Conservation (phyloP, 352 stramenopile genomes). For the Halophytophthora polymorphica region DNA sequence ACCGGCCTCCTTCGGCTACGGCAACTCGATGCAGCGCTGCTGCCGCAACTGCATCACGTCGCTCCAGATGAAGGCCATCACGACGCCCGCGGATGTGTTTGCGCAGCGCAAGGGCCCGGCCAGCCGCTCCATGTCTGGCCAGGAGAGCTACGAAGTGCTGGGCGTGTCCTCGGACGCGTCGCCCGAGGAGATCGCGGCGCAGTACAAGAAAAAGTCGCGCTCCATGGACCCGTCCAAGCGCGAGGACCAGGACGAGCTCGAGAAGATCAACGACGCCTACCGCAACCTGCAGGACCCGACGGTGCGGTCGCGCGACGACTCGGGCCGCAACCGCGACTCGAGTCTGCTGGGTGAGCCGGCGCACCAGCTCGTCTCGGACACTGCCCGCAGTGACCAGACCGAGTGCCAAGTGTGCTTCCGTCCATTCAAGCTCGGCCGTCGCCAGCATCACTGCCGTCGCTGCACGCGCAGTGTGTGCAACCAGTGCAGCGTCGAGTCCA, state of each 20-base stretch:
- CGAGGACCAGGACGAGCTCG: slow-evolving; percentile 64
- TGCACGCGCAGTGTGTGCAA: slow-evolving; percentile 85
- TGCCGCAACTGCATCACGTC: slow-evolving; percentile 81
- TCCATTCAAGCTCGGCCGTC: slow-evolving; percentile 80
- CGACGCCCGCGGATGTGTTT: slow-evolving; percentile 82
- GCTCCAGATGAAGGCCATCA: slow-evolving; percentile 85
- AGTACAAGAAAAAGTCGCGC: slow-evolving; percentile 73
- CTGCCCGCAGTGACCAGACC: slow-evolving; percentile 78
- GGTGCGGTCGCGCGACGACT: slow-evolving; percentile 54
- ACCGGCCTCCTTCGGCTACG: slow-evolving; percentile 78
- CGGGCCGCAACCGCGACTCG: slow-evolving; percentile 56
- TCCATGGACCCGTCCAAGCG: slow-evolving; percentile 59
- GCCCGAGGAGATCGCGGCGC: slow-evolving; percentile 68
- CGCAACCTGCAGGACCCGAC: slow-evolving; percentile 66
- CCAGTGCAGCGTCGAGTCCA: slow-evolving; percentile 77
- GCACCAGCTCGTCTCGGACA: slow-evolving; percentile 63
- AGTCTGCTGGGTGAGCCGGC: slow-evolving; percentile 31
- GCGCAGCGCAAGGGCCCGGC: slow-evolving; percentile 65
- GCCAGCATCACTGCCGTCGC: slow-evolving; percentile 81
- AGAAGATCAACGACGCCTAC: slow-evolving; percentile 81
- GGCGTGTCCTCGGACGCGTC: slow-evolving; percentile 64
- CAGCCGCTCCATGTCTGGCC: slow-evolving; percentile 37
- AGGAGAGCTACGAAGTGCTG: slow-evolving; percentile 63
- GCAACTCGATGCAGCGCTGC: slow-evolving; percentile 66
- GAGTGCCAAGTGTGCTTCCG: slow-evolving; percentile 88